Evolutionary conservation across 2,329 filamentous ascomycete species (phyloP), one percentile per base, ranked within the genome.

Genomic region (Colletotrichum sp.): DNA sequence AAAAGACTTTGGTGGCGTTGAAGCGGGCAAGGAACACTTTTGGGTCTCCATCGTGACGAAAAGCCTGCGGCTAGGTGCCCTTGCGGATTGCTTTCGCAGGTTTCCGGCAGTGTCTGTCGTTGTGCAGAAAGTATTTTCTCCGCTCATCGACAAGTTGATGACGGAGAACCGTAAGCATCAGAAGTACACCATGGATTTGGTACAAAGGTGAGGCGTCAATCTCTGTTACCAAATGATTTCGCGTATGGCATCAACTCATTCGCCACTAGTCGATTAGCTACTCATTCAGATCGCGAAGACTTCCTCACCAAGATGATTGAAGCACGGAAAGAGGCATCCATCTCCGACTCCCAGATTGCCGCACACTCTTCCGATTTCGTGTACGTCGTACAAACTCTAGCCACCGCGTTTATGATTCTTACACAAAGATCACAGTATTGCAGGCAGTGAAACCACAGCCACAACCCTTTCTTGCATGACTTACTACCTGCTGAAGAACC

Each of bases 321-420:
- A 55, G 26, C 48, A 10, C 59, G 68, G 6, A 13, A 28, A 24
- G 32, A 21, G 13, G 68, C 48, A 16, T 30, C 32, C 18, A 62
- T 71, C 78, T 77, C 80, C 7, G 79, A 78, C 36, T 80, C 82
- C 62, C 80, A 83, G 55, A 76, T 84, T 64, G 79, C 80, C 3
- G 80, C 81, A 28, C 78, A 84, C 69, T 76, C 73, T 56, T 81
- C 80, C 8, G 77, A 78, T 4, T 72, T 82, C 10, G 77, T 79
- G 80, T 82, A 71, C 38, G 77, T 56, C 10, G 5, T 18, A 7
- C 13, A 18, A 16, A 7, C 13, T 7, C 26, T 48, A 4, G 16
- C 5, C 7, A 24, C 21, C 21, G 7, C 21, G 3, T 13, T n/a
- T 7, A n/a, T 8, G 8, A n/a, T 24, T 55, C 48, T 55, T 9